phyloP scores from a whole-genome alignment of 305 asterid species.

The Fraxinus xanthoxyloides region DNA sequence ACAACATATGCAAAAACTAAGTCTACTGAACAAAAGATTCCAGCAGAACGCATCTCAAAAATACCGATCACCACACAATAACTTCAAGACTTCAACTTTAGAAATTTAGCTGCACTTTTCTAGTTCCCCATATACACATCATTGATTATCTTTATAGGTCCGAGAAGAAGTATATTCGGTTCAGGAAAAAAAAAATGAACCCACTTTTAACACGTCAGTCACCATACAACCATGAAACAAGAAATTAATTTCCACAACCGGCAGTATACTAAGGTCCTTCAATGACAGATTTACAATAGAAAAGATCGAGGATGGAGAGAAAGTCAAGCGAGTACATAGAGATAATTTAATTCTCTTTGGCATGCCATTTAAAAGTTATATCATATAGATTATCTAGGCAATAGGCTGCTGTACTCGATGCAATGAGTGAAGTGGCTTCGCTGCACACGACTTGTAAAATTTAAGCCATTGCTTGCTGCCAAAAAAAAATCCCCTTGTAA shows the following conservation, averaged over 20 bases:
- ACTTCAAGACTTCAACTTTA: background rate
- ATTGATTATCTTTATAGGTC: background rate
- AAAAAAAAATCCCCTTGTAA: background rate
- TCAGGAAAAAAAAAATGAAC: background rate
- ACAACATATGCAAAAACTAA: conserved; percentile 18
- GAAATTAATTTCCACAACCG: conserved; percentile 8
- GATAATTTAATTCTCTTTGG: background rate
- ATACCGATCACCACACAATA: background rate
- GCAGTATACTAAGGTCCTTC: background rate
- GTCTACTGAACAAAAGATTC: conserved; percentile 5
- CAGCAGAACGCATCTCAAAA: background rate
- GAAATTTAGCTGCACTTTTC: background rate
- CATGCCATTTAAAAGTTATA: background rate
- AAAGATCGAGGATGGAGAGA: background rate
- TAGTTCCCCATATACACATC: background rate
- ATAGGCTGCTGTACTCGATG: background rate
- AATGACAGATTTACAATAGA: background rate
- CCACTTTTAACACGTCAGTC: background rate
- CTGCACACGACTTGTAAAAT: background rate
- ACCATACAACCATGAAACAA: background rate
- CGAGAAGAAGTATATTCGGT: background rate
- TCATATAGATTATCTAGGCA: background rate
- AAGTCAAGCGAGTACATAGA: background rate
- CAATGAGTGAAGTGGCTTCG: background rate
- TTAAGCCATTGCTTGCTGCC: background rate